A percentile compares a stretch with the other conserved stretches of the same genome.
phyloP scores from a whole-genome alignment of 805 yeast genomes.

The Metahyphopichia silvanorum region DNA sequence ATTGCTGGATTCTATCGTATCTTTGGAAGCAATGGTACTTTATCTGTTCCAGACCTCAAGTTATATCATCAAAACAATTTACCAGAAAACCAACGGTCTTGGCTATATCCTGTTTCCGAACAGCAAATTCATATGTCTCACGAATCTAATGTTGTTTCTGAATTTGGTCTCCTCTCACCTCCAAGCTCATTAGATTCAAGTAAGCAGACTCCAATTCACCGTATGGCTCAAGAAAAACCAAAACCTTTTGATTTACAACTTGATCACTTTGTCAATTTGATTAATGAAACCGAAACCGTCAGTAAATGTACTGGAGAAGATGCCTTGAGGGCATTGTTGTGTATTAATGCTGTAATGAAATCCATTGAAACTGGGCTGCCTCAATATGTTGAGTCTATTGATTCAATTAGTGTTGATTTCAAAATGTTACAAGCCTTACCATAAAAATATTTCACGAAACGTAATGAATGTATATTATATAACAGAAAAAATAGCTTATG shows the following conservation, averaged over 20 bases:
- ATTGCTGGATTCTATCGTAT: conserved; percentile 35
- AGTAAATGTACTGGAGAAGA: conserved; percentile 30
- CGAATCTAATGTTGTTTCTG: conserved; percentile 6
- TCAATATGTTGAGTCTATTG: conserved; percentile 6
- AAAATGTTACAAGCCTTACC: background rate
- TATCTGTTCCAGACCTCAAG: conserved; percentile 39
- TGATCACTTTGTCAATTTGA: conserved; percentile 35
- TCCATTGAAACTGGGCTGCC: conserved; percentile 31
- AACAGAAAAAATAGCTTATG: too few relatives aligned
- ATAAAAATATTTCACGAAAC: background rate
- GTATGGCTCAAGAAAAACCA: conserved; percentile 7
- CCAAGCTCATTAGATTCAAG: conserved; percentile 27
- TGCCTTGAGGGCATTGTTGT: conserved; percentile 30
- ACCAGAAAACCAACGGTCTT: conserved; percentile 17
- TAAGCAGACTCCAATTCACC: conserved; percentile 15
- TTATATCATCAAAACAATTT: conserved; percentile 28
- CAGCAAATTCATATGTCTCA: conserved; percentile 16
- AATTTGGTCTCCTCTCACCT: conserved; percentile 21
- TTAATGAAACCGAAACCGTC: conserved; percentile 23
- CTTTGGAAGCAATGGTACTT: conserved; percentile 37
- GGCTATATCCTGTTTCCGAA: conserved; percentile 24
- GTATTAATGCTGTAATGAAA: conserved; percentile 32
- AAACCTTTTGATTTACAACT: conserved; percentile 39
- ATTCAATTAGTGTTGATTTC: background rate
- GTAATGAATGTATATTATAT: too few relatives aligned